Percentiles rank a stretch among this genome's conserved stretches.
Evolutionary conservation across 2,329 filamentous ascomycete genomes (phyloP).

Genomic region (Botrytis galanthina): DNA sequence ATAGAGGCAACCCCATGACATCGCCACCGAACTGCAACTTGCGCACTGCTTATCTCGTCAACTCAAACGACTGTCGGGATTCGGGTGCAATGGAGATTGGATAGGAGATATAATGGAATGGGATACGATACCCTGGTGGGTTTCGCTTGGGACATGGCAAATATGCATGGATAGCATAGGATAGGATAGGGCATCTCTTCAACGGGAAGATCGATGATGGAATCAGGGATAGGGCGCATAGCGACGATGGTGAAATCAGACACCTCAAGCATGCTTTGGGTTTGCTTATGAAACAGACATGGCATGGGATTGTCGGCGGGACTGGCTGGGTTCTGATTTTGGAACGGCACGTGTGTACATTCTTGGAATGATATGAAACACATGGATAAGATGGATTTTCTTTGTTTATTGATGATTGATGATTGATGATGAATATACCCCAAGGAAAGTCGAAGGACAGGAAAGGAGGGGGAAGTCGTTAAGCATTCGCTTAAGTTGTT

Average conservation of each 20-base stretch:
- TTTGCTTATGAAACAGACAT: background rate
- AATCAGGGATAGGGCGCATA: background rate
- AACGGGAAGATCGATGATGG: background rate
- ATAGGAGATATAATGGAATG: background rate
- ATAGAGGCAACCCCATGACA: background rate
- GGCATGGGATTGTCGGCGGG: background rate
- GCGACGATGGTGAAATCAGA: background rate
- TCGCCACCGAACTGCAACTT: background rate
- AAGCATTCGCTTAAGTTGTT: background rate
- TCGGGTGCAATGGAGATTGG: background rate
- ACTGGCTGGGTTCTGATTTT: background rate
- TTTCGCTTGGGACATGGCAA: background rate
- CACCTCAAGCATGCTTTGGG: background rate
- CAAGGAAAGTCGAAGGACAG: background rate
- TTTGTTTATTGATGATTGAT: background rate
- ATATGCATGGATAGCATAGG: constrained; percentile 3
- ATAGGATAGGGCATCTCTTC: constrained; percentile 2
- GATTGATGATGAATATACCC: constrained; percentile 18
- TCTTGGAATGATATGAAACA: background rate
- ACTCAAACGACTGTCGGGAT: background rate
- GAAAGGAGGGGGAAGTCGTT: background rate
- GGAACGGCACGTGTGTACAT: background rate
- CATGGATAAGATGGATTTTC: background rate
- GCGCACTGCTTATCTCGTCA: background rate
- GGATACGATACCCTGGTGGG: background rate